Base-by-base conservation (phyloP, 2,329 filamentous ascomycete species). In the Onygenales sp. region DNA sequence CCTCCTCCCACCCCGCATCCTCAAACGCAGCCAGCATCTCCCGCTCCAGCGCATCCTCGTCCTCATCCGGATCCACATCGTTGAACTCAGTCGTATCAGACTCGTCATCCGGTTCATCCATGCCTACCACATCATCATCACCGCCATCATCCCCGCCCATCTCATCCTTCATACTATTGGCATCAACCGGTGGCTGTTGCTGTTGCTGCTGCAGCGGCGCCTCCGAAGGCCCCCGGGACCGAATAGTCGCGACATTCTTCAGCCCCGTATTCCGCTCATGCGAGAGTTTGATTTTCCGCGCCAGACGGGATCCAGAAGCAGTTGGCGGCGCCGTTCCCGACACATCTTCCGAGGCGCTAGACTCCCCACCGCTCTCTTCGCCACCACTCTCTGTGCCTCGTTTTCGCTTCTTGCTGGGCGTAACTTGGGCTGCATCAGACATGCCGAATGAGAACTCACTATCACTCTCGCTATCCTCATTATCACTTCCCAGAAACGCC, bases 1-100 rank as follows among this genome's bases (percentile, higher is more conserved):
- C 71, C 48, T 70, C 67, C 3, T 66, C 67, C 60, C 54, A 66
- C 9, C 61, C 64, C 4, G 59, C 64, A 21, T 69, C 70, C 52
- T 82, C 80, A 58, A 84, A 70, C 58, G 80, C 82, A 1, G 81
- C 81, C 61, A 83, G 70, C 64, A 86, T 73, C 60, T 84, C 82
- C 39, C 69, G 66, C 54, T 76, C 74, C 21, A 77, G 61, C 49
- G 72, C 74, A 54, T 75, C 74, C 8, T 77, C 72, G 6, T 74
- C 74, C 21, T 62, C 61, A 44, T 62, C 59, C 27, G 46, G 51
- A 42, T 52, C 54, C 44, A 51, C 51, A 39, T 51, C 56, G 21
- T 49, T 43, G 32, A 54, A 42, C 36, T 45, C 46, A 8, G 44
- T 53, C 47, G 45, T 49, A 40, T 52, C 52, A 13, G 65, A 60